Conservation (phyloP, 768 basidiomycete genomes). For the Pleurotus pulmonarius region DNA sequence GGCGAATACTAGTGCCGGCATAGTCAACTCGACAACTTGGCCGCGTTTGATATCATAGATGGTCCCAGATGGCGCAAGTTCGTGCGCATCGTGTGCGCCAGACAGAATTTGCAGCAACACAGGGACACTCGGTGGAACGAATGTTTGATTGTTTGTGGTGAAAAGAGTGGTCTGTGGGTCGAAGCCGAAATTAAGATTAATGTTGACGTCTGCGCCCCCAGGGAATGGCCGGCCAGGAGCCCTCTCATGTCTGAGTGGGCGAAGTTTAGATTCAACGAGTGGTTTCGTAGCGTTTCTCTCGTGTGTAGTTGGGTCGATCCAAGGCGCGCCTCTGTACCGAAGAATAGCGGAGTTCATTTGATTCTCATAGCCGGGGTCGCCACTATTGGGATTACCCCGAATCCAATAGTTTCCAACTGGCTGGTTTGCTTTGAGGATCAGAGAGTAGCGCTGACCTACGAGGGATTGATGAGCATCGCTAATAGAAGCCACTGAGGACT, state of each 20-base stretch:
- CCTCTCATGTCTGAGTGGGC: slow-evolving; percentile 19
- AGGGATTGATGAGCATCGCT: slow-evolving; percentile 16
- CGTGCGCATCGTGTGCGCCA: slow-evolving; percentile 28
- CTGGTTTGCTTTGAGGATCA: slow-evolving; percentile 22
- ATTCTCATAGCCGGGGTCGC: slow-evolving; percentile 24
- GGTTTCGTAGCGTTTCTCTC: slow-evolving; percentile 12
- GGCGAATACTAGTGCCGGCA: slow-evolving; percentile 33
- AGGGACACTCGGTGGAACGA: slow-evolving; percentile 30
- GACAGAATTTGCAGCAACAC: slow-evolving; percentile 44
- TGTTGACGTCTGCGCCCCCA: slow-evolving; percentile 14
- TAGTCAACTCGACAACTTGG: slow-evolving; percentile 41
- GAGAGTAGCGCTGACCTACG: slow-evolving; percentile 37
- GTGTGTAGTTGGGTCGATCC: slow-evolving; percentile 23
- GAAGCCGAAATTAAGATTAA: neutral
- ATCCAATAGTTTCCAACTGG: slow-evolving; percentile 30
- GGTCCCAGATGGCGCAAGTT: slow-evolving; percentile 33
- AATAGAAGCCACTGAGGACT: neutral
- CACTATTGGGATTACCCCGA: slow-evolving; percentile 18
- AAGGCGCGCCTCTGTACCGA: slow-evolving; percentile 29
- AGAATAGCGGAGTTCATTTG: slow-evolving; percentile 40
- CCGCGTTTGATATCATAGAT: slow-evolving; percentile 38
- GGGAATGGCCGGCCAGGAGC: slow-evolving; percentile 21
- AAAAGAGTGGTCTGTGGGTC: slow-evolving; percentile 15
- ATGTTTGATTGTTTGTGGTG: slow-evolving; percentile 25
- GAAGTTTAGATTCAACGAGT: slow-evolving; percentile 24